A percentile compares a stretch with the other conserved stretches of the same genome.
Conservation (phyloP, 169 alveolate species). For the Perkinsus olseni region DNA sequence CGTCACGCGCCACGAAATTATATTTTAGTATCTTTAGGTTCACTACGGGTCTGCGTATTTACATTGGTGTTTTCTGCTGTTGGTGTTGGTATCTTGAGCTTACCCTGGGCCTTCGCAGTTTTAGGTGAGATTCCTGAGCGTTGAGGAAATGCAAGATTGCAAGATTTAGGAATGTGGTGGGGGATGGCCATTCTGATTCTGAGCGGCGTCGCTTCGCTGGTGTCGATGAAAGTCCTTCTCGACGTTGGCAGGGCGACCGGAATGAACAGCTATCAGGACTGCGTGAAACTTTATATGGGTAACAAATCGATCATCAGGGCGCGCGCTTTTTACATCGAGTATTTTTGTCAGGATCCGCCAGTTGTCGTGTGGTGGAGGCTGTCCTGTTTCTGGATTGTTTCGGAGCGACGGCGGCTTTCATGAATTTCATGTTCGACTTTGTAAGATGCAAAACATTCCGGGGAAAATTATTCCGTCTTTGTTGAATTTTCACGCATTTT, state of each 20-base stretch:
- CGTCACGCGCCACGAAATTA: background rate
- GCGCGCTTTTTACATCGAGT: background rate
- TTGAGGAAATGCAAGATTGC: background rate
- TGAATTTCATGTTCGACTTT: background rate
- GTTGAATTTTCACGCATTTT: too few relatives aligned
- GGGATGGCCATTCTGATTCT: background rate
- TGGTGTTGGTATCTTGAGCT: background rate
- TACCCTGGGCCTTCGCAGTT: background rate
- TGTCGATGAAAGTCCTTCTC: background rate
- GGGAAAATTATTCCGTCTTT: background rate
- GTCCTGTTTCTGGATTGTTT: background rate
- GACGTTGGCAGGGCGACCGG: background rate
- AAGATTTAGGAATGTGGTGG: background rate
- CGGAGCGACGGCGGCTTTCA: background rate
- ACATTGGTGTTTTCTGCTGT: background rate
- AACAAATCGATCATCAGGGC: background rate
- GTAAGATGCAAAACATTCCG: background rate
- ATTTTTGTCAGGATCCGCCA: background rate
- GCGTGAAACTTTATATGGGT: background rate
- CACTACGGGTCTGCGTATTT: background rate
- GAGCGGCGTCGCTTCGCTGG: background rate
- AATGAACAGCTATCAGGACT: background rate
- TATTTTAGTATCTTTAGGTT: background rate
- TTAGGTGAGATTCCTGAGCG: background rate
- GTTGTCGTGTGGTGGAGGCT: background rate